A percentile compares a stretch with the other conserved stretches of the same genome.
These are phyloP conservation scores for Acacia melanoxylon DNA, from an alignment of 306 rosid species.

Conservation along the genomic window DNA sequence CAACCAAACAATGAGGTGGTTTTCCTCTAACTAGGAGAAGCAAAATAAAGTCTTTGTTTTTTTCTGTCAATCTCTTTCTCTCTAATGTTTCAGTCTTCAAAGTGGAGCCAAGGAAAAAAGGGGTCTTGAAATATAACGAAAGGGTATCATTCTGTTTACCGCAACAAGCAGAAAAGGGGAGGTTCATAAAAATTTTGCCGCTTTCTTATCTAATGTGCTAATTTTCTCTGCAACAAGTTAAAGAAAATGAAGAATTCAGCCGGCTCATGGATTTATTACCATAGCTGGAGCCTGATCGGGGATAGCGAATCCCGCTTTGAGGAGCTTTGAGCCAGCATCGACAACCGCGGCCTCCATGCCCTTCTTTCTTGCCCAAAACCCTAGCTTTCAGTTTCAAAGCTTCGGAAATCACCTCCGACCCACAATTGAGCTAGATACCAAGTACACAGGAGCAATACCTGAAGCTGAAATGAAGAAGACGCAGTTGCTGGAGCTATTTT, in stretches of 20 bases:
- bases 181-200: neutral
- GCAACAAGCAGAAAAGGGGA: neutral
- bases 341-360: conserved; percentile 88
- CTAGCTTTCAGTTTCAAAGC: conserved; percentile 28
- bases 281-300: conserved; percentile 93
- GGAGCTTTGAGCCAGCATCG: conserved; percentile 83
- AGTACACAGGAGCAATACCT: neutral
- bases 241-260: neutral
- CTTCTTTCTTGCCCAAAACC: conserved; percentile 32
- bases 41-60: neutral
- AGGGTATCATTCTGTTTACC: neutral
- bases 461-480: neutral
- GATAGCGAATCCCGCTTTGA: conserved; percentile 93
- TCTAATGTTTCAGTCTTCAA: neutral
- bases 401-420: neutral
- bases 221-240: conserved; percentile 1
- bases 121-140: neutral
- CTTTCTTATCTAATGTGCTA: neutral
- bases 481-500: neutral
- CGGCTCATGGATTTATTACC: conserved; percentile 40
- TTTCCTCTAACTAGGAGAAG: neutral
- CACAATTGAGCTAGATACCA: neutral
- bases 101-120: neutral
- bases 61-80: neutral
- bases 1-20: neutral